These are phyloP conservation scores for Pseudogymnoascus verrucosus DNA, from an alignment of 2,329 filamentous ascomycete species.

Conservation along the genomic window DNA sequence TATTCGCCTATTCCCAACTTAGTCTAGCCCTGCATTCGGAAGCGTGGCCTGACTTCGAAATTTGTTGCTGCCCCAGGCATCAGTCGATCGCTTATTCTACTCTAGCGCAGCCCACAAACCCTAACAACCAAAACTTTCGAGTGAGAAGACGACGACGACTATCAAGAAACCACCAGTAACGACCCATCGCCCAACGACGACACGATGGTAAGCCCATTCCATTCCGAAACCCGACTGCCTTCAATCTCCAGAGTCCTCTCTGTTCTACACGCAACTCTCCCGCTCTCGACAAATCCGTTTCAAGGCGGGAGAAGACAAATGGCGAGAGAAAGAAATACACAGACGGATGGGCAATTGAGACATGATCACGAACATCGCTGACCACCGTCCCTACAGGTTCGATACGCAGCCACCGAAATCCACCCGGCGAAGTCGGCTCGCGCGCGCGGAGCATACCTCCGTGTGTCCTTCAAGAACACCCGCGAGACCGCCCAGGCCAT, in stretches of 20 bases:
- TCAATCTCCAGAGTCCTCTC: neutral
- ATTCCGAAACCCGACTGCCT: slow-evolving; percentile 8
- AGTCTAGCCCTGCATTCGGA: neutral
- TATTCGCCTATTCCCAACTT: neutral
- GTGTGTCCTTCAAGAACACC: slow-evolving; percentile 99
- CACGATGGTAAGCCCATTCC: slow-evolving; percentile 16
- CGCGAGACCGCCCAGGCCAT: slow-evolving; percentile 98
- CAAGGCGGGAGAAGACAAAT: neutral
- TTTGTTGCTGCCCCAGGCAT: neutral
- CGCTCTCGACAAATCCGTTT: neutral
- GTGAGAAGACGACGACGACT: slow-evolving; percentile 10
- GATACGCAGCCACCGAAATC: slow-evolving; percentile 90
- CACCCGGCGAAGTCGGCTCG: slow-evolving; percentile 87
- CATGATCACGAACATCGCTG: slow-evolving; percentile 2
- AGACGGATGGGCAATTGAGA: slow-evolving; percentile 7
- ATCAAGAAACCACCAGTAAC: slow-evolving; percentile 10
- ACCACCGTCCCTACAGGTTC: slow-evolving; percentile 52
- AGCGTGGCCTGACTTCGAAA: neutral
- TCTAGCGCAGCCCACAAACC: slow-evolving; percentile 9
- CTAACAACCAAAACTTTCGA: slow-evolving; percentile 9
- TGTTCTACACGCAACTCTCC: neutral
- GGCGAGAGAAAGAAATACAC: neutral
- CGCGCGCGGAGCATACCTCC: slow-evolving; percentile 96
- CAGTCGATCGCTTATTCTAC: slow-evolving; percentile 6
- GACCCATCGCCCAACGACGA: slow-evolving; percentile 14